Evolutionary conservation across 164 flowering plant species (phyloP), one percentile per base, ranked within the genome.

Genomic region (Litsea cubeba): DNA sequence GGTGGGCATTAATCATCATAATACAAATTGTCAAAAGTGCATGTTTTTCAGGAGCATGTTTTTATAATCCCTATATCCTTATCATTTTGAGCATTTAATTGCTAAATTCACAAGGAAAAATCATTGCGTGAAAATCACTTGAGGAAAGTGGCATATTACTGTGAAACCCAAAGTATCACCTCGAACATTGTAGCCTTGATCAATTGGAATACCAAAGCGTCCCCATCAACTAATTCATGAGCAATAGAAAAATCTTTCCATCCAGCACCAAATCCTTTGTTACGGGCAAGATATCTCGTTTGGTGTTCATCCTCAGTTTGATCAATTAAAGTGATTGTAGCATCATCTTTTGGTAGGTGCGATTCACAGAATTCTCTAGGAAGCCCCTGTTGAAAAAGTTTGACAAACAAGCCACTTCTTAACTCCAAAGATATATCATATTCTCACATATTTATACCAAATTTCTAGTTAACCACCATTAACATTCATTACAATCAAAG

Each of bases 151-250:
- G 66, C 14, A 22, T 63, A 63, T 60, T 60, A 63, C 32, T n/a
- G 3, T 23, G 28, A 63, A 14, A 25, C n/a, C 60, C 30, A 63
- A 63, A 25, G 15, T 51, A 68, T 62, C 35, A 92, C 97, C 97
- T 91, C 86, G 65, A 92, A 91, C 58, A 65, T 79, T 14, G 83
- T 81, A 17, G 83, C 89, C 25, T 70, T 77, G 25, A 83, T 73
- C 22, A 93, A 77, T 54, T 91, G 93, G 75, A 93, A 91, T 46
- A 93, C 85, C 57, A 90, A 58, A 5, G 91, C 88, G 88, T 93
- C 97, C 1, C 95, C 97, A 80, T 90, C 96, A 68, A 83, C 88
- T 24, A 93, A 76, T 8, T 86, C 83, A 79, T 93, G 96, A 32
- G 79, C 90, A 46, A 85, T 64, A 0, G 97, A 82, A 76, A 89